phyloP scores from a whole-genome alignment of 2,329 filamentous ascomycete genomes.

The Pseudohalonectria lignicola region DNA sequence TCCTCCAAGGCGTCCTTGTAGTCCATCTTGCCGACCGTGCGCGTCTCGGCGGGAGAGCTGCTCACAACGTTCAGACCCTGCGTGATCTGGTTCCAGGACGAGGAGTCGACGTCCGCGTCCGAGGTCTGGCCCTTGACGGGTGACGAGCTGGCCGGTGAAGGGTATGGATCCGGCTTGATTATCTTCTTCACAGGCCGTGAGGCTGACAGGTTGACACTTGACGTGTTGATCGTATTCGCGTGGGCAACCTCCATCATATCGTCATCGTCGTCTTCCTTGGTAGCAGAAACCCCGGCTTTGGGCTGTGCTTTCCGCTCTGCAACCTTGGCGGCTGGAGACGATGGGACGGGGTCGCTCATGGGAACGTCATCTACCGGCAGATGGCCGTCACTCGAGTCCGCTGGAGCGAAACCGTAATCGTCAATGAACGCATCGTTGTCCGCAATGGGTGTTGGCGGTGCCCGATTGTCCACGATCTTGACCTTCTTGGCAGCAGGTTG shows the following conservation, averaged over 20 bases:
- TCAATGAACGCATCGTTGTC: slow-evolving; percentile 36
- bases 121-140: slow-evolving; percentile 42
- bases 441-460: slow-evolving; percentile 33
- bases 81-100: slow-evolving; percentile 81
- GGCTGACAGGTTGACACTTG: slow-evolving; percentile 77
- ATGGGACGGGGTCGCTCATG: slow-evolving; percentile 81
- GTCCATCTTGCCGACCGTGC: slow-evolving; percentile 67
- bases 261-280: slow-evolving; percentile 59
- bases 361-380: slow-evolving; percentile 35
- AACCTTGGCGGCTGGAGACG: slow-evolving; percentile 74
- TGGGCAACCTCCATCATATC: slow-evolving; percentile 83
- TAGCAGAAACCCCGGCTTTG: slow-evolving; percentile 21
- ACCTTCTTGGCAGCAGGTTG: slow-evolving; percentile 44
- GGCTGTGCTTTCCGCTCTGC: slow-evolving; percentile 57
- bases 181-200: slow-evolving; percentile 68
- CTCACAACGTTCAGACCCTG: slow-evolving; percentile 77
- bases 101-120: slow-evolving; percentile 58
- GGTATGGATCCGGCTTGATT: slow-evolving; percentile 54
- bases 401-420: slow-evolving; percentile 42
- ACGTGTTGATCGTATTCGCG: slow-evolving; percentile 53
- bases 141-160: slow-evolving; percentile 67
- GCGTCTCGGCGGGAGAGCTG: slow-evolving; percentile 54
- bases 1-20: slow-evolving; percentile 81
- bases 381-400: slow-evolving; percentile 26
- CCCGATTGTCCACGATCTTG: slow-evolving; percentile 38